These are phyloP conservation scores for Coemansia sp. DNA, from an alignment of 192 early-diverging fungal genomes.

Conservation along the genomic window DNA sequence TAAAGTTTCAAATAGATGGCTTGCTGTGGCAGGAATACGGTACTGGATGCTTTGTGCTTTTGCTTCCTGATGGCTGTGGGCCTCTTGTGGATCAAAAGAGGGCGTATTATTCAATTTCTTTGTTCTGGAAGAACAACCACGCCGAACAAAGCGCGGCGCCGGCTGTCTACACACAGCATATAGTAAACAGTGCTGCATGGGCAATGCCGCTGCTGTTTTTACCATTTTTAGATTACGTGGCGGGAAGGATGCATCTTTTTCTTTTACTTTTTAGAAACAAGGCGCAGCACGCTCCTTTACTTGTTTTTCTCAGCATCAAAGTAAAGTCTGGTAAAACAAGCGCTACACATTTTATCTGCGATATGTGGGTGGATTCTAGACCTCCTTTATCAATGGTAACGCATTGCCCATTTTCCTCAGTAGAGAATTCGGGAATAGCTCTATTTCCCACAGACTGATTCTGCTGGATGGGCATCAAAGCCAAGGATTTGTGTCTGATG, in stretches of 20 bases:
- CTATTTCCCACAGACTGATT: not conserved
- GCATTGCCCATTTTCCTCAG: not conserved
- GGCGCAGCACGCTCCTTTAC: not conserved
- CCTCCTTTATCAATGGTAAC: not conserved
- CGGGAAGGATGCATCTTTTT: not conserved
- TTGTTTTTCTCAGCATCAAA: not conserved
- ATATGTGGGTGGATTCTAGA: not conserved
- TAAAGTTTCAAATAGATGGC: too few relatives aligned
- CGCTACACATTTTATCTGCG: not conserved
- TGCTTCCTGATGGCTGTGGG: too few relatives aligned
- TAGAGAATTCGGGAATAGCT: not conserved
- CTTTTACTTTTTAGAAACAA: not conserved
- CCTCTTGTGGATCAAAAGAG: too few relatives aligned
- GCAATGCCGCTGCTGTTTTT: not conserved
- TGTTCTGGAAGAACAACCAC: not conserved
- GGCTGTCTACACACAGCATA: not conserved
- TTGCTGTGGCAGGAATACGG: too few relatives aligned
- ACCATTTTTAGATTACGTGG: not conserved
- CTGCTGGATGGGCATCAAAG: not conserved
- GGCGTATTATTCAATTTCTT: too few relatives aligned
- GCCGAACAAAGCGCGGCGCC: not conserved
- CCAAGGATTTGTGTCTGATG: not conserved
- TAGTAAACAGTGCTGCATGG: not conserved
- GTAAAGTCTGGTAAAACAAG: not conserved
- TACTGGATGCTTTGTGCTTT: too few relatives aligned